These are phyloP conservation scores for Microbotryomycetes sp. DNA, from an alignment of 1,284 basidiomycete species.

Conservation along the genomic window DNA sequence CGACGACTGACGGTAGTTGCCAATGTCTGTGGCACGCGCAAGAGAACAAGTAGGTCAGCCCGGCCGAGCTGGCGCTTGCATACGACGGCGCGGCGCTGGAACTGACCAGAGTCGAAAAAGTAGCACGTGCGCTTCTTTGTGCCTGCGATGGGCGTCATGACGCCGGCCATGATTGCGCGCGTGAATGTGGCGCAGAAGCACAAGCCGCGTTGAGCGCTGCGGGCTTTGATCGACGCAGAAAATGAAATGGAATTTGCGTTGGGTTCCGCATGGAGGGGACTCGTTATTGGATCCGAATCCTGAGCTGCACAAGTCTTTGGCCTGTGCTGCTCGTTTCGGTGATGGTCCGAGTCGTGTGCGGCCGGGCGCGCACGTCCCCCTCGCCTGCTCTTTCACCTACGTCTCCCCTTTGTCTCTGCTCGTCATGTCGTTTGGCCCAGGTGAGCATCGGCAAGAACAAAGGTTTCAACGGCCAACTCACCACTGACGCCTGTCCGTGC, in stretches of 20 bases:
- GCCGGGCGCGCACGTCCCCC: too few relatives aligned
- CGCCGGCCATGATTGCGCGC: constrained; percentile 6
- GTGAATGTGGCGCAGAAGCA: too few relatives aligned
- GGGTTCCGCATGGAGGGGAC: too few relatives aligned
- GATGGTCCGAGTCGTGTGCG: too few relatives aligned
- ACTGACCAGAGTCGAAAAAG: constrained; percentile 78
- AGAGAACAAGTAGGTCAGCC: background rate
- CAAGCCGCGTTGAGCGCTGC: too few relatives aligned
- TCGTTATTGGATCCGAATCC: too few relatives aligned
- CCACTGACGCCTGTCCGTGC: background rate
- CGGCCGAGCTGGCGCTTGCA: background rate
- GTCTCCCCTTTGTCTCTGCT: background rate
- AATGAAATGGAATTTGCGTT: too few relatives aligned
- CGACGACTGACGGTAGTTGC: constrained; percentile 28
- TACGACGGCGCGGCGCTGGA: background rate
- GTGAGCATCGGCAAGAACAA: too few relatives aligned
- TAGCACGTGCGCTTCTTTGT: constrained; percentile 37
- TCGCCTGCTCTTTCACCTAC: background rate
- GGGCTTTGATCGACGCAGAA: too few relatives aligned
- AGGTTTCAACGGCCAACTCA: too few relatives aligned
- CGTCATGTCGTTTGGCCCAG: constrained; percentile 24
- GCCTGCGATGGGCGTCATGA: constrained; percentile 28
- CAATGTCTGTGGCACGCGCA: constrained; percentile 26
- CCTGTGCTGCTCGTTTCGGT: too few relatives aligned
- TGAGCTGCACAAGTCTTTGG: too few relatives aligned